phyloP scores from a whole-genome alignment of 1,139 yeast species.

The Candida labiduridarum region DNA sequence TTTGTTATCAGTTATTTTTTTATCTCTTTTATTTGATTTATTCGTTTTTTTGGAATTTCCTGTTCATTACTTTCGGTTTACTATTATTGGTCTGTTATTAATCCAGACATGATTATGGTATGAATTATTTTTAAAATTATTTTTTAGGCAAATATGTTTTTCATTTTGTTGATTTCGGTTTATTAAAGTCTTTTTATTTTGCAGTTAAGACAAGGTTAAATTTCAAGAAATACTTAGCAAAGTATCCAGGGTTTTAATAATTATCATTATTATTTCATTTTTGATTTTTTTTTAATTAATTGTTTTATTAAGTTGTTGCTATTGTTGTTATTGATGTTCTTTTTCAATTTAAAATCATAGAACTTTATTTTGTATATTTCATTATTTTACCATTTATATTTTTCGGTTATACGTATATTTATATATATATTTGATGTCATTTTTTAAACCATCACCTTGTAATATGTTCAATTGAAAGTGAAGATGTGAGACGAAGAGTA shows the following conservation, averaged over 20 bases:
- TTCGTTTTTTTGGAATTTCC: not conserved
- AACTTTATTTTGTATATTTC: not conserved
- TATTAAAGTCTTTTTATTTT: not conserved
- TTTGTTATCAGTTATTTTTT: not conserved
- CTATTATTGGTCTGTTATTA: not conserved
- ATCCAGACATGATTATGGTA: no score
- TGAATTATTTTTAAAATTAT: not conserved
- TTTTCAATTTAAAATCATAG: not conserved
- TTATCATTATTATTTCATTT: not conserved
- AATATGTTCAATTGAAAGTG: no score
- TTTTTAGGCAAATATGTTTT: not conserved
- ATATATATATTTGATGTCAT: not conserved
- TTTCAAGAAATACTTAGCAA: not conserved
- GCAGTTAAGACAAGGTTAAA: not conserved
- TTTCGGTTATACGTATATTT: not conserved
- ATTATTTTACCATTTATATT: no score
- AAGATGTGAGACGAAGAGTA: no score
- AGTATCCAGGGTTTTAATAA: not conserved
- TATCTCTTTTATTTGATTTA: not conserved
- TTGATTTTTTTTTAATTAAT: not conserved
- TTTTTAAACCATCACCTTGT: no score
- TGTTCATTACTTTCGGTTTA: not conserved
- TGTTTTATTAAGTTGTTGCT: no score
- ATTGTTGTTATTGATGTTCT: no score
- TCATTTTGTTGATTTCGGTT: constrained; percentile 1